Conservation (phyloP, 2,329 filamentous ascomycete genomes). For the Grosmannia clavigera region DNA sequence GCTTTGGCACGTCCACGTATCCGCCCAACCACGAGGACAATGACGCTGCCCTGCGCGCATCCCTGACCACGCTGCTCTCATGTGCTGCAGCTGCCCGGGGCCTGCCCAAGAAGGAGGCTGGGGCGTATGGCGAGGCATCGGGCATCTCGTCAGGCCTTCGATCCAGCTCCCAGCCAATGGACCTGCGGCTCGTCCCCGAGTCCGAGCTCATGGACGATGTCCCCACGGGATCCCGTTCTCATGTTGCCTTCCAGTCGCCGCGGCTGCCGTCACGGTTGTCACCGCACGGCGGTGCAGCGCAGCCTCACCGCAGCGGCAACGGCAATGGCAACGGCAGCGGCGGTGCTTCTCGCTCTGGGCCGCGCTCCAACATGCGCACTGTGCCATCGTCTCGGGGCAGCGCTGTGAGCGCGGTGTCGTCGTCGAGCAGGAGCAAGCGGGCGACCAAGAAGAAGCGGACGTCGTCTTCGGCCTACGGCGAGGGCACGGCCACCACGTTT, state of each 20-base stretch:
- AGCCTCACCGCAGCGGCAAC: neutral
- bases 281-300: neutral
- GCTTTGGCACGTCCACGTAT: conserved; percentile 60
- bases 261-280: neutral
- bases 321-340: neutral
- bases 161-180: conserved; percentile 41
- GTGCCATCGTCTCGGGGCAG: conserved; percentile 13
- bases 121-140: conserved; percentile 21
- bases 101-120: conserved; percentile 51
- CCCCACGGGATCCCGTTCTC: conserved; percentile 5
- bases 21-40: conserved; percentile 75
- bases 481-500: conserved; percentile 18
- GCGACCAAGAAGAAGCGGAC: conserved; percentile 48
- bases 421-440: conserved; percentile 25
- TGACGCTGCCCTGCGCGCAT: conserved; percentile 83
- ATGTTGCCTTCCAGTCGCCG: conserved; percentile 12
- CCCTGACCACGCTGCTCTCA: conserved; percentile 89
- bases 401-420: conserved; percentile 2
- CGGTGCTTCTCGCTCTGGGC: neutral
- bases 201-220: conserved; percentile 39
- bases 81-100: conserved; percentile 82
- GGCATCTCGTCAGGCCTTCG: conserved; percentile 26
- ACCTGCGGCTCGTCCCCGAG: conserved; percentile 47
- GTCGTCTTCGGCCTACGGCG: conserved; percentile 17
- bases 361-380: conserved; percentile 2